Base-by-base conservation (phyloP, 78 protist genomes). In the Trichosphaerium sp. region DNA sequence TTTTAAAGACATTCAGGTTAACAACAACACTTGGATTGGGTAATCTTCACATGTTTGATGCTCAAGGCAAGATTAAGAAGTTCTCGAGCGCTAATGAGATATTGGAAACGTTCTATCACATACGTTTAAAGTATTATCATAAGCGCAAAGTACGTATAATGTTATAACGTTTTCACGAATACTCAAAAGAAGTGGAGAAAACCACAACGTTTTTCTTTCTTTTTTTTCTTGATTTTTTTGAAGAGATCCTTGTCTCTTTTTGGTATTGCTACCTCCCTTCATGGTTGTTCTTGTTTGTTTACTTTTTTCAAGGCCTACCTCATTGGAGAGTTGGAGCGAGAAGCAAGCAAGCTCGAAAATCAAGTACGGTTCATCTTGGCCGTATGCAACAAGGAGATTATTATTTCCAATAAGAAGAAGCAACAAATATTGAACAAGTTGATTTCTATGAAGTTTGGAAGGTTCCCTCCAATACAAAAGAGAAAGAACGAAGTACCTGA, bases 41-140 rank as follows among this genome's bases (percentile, higher is more conserved):
- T n/a, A n/a, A n/a, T n/a, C n/a, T n/a, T n/a, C n/a, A 60, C 14
- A 65, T 85, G 8, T 96, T 91, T 48, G 93, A 90, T 69, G 52
- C 61, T 43, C 56, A 82, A 37, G 93, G 90, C 7, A 69, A 61
- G 29, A 80, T 96, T 43, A 52, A 51, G 38, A 71, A 70, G 78
- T 94, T 84, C 87, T 88, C 39, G 38, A 6, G 31, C 1, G 63
- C 79, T 10, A 55, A 41, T 28, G 85, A 80, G 18, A 72, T 94
- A 34, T n/a, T 88, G 26, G 28, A 64, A 18, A 92, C 77, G 28
- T 94, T 94, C 71, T 97, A 39, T 75, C 32, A 0, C 1, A 32
- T 88, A 26, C 78, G 99, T 12, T 55, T 83, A 39, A 41, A 51
- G 28, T 4, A 7, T 59, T 96, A 96, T 75, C 76, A 56, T 55